Percentiles rank a stretch among this genome's conserved stretches.
Evolutionary conservation across 2,329 filamentous ascomycete genomes (phyloP).

Genomic region (Aureobasidium sp.): DNA sequence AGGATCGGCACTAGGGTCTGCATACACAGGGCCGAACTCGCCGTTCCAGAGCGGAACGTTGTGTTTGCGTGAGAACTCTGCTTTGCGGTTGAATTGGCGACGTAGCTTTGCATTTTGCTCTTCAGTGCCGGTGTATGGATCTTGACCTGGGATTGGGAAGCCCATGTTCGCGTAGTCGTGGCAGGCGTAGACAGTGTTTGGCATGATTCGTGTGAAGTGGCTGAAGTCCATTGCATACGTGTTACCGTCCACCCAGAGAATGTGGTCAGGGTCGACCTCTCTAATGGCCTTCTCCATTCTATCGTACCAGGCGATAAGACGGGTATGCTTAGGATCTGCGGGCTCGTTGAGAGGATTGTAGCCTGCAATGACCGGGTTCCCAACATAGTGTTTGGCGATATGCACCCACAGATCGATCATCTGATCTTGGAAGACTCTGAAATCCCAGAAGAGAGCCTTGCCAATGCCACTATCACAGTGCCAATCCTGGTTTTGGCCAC

Average conservation of each 20-base stretch:
- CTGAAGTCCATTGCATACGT: slow-evolving; percentile 46
- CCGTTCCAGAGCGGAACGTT: slow-evolving; percentile 42
- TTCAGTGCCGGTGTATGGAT: slow-evolving; percentile 30
- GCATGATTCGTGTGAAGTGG: slow-evolving; percentile 33
- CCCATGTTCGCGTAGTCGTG: slow-evolving; percentile 45
- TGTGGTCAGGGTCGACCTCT: slow-evolving; percentile 36
- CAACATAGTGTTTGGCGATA: slow-evolving; percentile 33
- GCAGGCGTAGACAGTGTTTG: slow-evolving; percentile 39
- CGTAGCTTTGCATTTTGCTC: slow-evolving; percentile 32
- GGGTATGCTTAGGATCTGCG: slow-evolving; percentile 35
- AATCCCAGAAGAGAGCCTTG: slow-evolving; percentile 36
- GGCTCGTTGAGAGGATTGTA: slow-evolving; percentile 43
- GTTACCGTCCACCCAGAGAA: slow-evolving; percentile 44
- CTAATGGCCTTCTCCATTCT: slow-evolving; percentile 37
- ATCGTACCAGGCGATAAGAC: slow-evolving; percentile 36
- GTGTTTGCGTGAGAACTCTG: slow-evolving; percentile 33
- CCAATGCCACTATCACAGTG: slow-evolving; percentile 36
- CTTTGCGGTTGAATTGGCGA: slow-evolving; percentile 29
- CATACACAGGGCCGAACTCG: slow-evolving; percentile 41
- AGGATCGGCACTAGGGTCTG: slow-evolving; percentile 29
- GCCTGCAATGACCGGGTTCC: slow-evolving; percentile 30
- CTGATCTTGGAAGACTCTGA: slow-evolving; percentile 39
- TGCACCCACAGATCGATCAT: slow-evolving; percentile 39
- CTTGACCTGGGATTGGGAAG: slow-evolving; percentile 31
- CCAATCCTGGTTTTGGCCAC: slow-evolving; percentile 41